Conservation (phyloP, 2,329 filamentous ascomycete species). For the Colletotrichum phormii region DNA sequence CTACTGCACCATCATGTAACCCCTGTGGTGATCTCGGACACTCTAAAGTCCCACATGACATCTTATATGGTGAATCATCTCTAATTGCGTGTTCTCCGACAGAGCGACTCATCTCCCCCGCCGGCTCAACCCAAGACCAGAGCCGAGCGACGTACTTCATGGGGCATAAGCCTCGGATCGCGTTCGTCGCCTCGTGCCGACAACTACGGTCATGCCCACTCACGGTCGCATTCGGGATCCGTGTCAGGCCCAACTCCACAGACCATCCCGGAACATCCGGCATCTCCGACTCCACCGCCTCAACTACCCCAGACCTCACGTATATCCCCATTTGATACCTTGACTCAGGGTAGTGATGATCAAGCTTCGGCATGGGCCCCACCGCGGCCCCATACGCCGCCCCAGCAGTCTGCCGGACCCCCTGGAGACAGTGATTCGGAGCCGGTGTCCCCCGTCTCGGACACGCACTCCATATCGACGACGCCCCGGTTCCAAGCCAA, state of each 20-base stretch:
- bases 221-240: conserved; percentile 27
- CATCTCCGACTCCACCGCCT: conserved; percentile 32
- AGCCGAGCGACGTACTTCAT: conserved; percentile 57
- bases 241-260: conserved; percentile 20
- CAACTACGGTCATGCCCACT: conserved; percentile 26
- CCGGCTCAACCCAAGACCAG: conserved; percentile 51
- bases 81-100: conserved; percentile 44
- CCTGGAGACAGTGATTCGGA: conserved; percentile 41
- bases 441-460: conserved; percentile 48
- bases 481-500: conserved; percentile 20
- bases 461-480: conserved; percentile 40
- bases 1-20: conserved; percentile 43
- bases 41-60: conserved; percentile 30
- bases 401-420: conserved; percentile 37
- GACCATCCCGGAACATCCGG: conserved; percentile 31
- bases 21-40: conserved; percentile 33
- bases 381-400: conserved; percentile 34
- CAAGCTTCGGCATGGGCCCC: conserved; percentile 37
- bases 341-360: conserved; percentile 35
- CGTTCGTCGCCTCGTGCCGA: conserved; percentile 45
- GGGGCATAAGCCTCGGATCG: conserved; percentile 53
- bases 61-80: conserved; percentile 34
- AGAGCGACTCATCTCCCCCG: conserved; percentile 51
- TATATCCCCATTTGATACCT: conserved; percentile 38
- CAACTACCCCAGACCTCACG: conserved; percentile 39